phyloP scores from a whole-genome alignment of 768 basidiomycete genomes.

The Rhizopogon vinicolor region DNA sequence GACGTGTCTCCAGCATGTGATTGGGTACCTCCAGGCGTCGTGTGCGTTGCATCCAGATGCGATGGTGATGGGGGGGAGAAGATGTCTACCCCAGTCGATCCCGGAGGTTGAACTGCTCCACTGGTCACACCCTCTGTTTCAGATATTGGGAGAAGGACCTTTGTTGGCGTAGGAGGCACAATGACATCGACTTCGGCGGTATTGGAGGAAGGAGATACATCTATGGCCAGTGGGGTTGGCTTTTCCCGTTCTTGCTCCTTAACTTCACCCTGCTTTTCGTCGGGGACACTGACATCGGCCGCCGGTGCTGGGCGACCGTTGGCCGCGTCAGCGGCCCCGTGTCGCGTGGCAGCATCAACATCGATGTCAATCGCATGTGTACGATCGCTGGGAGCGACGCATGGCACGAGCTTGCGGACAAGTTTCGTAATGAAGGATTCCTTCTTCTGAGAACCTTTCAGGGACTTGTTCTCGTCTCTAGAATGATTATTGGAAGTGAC shows the following conservation, averaged over 20 bases:
- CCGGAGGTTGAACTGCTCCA: conserved; percentile 89
- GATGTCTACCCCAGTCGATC: conserved; percentile 55
- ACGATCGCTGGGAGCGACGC: conserved; percentile 48
- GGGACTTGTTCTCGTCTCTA: conserved; percentile 29
- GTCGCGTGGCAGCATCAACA: conserved; percentile 16
- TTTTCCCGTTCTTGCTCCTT: conserved; percentile 35
- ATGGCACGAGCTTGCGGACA: conserved; percentile 61
- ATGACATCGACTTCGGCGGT: conserved; percentile 33
- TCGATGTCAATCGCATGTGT: conserved; percentile 43
- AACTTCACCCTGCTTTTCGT: conserved; percentile 25
- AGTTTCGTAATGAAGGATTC: conserved; percentile 57
- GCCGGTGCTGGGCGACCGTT: conserved; percentile 16
- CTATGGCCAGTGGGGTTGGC: conserved; percentile 28
- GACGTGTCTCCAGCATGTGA: conserved; percentile 25
- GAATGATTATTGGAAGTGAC: conserved; percentile 30
- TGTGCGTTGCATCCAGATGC: conserved; percentile 18
- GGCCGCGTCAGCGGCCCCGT: conserved; percentile 13
- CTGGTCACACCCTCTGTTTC: conserved; percentile 89
- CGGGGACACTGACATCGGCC: conserved; percentile 14
- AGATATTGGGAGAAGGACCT: conserved; percentile 44
- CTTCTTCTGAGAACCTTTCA: conserved; percentile 33
- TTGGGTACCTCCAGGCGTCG: conserved; percentile 19
- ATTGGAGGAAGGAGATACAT: conserved; percentile 7
- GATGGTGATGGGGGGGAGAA: conserved; percentile 22
- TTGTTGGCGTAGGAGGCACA: conserved; percentile 46